Evolutionary conservation across 2,329 filamentous ascomycete genomes (phyloP).

Genomic region (Aspergillus eucalypticola): DNA sequence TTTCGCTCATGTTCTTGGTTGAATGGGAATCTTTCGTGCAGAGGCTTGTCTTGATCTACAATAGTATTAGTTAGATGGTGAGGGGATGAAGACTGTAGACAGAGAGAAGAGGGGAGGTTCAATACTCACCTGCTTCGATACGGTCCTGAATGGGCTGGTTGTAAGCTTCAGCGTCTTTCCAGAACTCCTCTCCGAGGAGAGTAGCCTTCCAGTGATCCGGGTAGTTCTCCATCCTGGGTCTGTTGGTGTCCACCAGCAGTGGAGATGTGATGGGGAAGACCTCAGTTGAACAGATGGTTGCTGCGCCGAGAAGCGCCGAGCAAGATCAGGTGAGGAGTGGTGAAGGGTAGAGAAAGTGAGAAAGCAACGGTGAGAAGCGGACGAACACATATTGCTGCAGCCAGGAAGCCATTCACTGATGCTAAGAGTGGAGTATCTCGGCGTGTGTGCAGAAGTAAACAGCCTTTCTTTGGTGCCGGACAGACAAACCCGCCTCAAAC

Average conservation of each 20-base stretch:
- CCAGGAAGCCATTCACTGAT: neutral
- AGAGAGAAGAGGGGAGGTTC: no score
- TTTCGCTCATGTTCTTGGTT: constrained; percentile 20
- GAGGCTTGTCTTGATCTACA: constrained; percentile 14
- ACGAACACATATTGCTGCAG: neutral
- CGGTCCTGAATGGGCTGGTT: constrained; percentile 19
- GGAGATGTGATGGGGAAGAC: neutral
- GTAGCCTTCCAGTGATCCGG: constrained; percentile 28
- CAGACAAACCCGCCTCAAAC: neutral
- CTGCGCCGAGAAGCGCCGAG: neutral
- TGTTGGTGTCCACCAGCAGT: neutral
- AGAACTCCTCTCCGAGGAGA: constrained; percentile 31
- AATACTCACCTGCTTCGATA: constrained; percentile 20
- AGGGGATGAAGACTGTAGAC: no score
- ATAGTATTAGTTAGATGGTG: neutral
- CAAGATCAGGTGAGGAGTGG: neutral
- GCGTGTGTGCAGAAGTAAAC: neutral
- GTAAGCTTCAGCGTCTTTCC: constrained; percentile 28
- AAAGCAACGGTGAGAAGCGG: neutral
- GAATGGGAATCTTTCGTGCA: constrained; percentile 30
- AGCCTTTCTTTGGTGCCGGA: neutral
- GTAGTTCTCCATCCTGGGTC: constrained; percentile 22
- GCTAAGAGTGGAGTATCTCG: neutral
- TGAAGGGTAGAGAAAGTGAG: neutral
- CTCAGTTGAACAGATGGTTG: neutral